Base-by-base conservation (phyloP, 1,284 basidiomycete genomes). In the Inonotus obliquus region DNA sequence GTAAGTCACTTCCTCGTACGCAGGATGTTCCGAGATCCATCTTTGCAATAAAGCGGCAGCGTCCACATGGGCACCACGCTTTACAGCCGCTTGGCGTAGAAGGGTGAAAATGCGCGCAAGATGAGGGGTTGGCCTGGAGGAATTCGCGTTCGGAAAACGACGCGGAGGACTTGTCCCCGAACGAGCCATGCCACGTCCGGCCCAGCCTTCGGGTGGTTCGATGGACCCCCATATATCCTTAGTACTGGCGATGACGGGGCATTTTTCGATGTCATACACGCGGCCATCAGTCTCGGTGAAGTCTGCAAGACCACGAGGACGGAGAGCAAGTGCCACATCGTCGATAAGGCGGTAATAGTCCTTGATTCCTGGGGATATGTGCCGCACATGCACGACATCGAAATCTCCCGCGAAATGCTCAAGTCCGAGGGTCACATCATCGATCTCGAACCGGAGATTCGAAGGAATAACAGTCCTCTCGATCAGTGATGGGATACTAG, bases 401-500 rank as follows among this genome's bases (percentile, higher is more conserved):
- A 91, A 92, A 57, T 84, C 79, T 5, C 84, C 85, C 67, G 86
- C 89, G 69, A 86, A 91, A 72, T 92, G 90, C 66, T 89, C 86
- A 13, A 92, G 76, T 1, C 89, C 89, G 19, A 91, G 81, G 73
- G 91, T 91, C 68, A 91, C 84, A 71, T 92, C 89, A 71, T 92
- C 90, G 6, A 91, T 81, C 72, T 92, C 89, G 67, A 85, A 87
- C 85, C 86, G 82, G 72, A 84, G 81, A 70, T 91, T 91, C 32
- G 75, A 74, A 48, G 88, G 89, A 80, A 59, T 59, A 17, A 37
- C 35, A 27, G 45, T 41, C 45, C 60, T 49, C n/a, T 37, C 23
- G 19, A 53, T 49, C 19, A 56, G n/a, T 7, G 39, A 27, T 23
- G 48, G 55, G 21, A 54, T 21, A 41, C 39, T 27, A 27, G 54